These are phyloP conservation scores for Rhazya stricta DNA, from an alignment of 257 asterid genomes.

Conservation along the genomic window DNA sequence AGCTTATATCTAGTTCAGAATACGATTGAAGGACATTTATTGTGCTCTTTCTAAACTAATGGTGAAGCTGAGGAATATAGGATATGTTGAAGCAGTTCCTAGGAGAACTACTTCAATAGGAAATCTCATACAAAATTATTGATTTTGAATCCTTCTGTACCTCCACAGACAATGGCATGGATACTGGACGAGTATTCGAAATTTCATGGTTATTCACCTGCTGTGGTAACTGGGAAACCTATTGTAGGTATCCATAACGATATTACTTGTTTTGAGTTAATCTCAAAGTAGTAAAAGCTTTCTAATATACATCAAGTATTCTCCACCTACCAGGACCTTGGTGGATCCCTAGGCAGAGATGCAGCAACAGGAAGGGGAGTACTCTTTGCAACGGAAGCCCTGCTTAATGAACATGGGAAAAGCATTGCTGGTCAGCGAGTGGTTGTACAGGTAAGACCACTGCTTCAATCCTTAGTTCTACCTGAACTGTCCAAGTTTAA, in stretches of 20 bases:
- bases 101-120: background rate
- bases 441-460: slow-evolving; percentile 43
- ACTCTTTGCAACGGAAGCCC: slow-evolving; percentile 52
- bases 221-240: slow-evolving; percentile 66
- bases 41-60: background rate
- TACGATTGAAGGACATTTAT: background rate
- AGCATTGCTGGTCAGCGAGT: slow-evolving; percentile 47
- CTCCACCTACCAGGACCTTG: slow-evolving; percentile 42
- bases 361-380: slow-evolving; percentile 74
- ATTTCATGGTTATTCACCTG: slow-evolving; percentile 66
- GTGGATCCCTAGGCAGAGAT: slow-evolving; percentile 72
- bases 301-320: background rate
- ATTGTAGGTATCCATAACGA: slow-evolving; percentile 28
- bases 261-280: background rate
- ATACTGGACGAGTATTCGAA: slow-evolving; percentile 67
- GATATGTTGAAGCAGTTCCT: background rate
- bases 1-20: background rate
- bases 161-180: slow-evolving; percentile 66
- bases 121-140: slow-evolving; percentile 1
- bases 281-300: background rate
- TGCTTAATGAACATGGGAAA: slow-evolving; percentile 55
- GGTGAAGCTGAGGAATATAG: background rate
- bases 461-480: background rate
- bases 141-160: background rate
- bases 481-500: background rate